These are phyloP conservation scores for Saccharum officinarum DNA, from an alignment of 176 grass and related monocot species.

Conservation along the genomic window DNA sequence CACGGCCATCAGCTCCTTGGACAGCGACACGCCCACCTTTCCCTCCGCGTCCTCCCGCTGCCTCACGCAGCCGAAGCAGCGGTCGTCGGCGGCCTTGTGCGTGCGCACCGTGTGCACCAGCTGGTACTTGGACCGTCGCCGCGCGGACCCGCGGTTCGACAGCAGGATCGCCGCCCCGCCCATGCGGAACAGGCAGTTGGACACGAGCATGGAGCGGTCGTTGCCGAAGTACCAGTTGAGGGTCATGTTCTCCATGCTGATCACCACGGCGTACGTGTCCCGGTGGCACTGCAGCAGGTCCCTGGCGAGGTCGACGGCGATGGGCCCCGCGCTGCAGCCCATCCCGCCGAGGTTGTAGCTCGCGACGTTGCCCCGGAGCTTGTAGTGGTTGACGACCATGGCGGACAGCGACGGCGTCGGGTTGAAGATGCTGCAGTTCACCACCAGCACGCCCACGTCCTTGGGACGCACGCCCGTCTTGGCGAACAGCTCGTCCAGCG, in stretches of 20 bases:
- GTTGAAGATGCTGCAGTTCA: constrained; percentile 66
- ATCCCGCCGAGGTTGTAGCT: constrained; percentile 68
- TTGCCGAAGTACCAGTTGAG: constrained; percentile 71
- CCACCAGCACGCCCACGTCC: constrained; percentile 49
- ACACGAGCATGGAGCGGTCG: constrained; percentile 55
- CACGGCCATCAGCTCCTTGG: constrained; percentile 57
- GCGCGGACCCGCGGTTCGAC: constrained; percentile 26
- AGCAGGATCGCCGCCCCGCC: constrained; percentile 49
- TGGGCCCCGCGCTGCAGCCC: constrained; percentile 58
- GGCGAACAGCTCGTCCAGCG: constrained; percentile 51
- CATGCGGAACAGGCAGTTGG: constrained; percentile 69
- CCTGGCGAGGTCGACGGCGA: constrained; percentile 54
- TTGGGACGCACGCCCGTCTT: constrained; percentile 45
- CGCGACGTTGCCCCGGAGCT: constrained; percentile 40
- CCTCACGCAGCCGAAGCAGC: constrained; percentile 37
- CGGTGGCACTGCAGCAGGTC: constrained; percentile 53
- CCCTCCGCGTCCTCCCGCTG: constrained; percentile 38
- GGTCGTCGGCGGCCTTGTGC: constrained; percentile 60
- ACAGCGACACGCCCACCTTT: constrained; percentile 49
- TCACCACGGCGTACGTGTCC: constrained; percentile 45
- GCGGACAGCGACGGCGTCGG: constrained; percentile 57
- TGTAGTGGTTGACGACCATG: constrained; percentile 56
- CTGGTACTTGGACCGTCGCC: constrained; percentile 54
- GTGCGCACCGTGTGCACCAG: constrained; percentile 70
- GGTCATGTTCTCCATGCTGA: constrained; percentile 65